Percentiles rank a stretch among this genome's conserved stretches.
These are phyloP conservation scores for Macaranga tanarius DNA, from an alignment of 441 rosid species.

Conservation along the genomic window DNA sequence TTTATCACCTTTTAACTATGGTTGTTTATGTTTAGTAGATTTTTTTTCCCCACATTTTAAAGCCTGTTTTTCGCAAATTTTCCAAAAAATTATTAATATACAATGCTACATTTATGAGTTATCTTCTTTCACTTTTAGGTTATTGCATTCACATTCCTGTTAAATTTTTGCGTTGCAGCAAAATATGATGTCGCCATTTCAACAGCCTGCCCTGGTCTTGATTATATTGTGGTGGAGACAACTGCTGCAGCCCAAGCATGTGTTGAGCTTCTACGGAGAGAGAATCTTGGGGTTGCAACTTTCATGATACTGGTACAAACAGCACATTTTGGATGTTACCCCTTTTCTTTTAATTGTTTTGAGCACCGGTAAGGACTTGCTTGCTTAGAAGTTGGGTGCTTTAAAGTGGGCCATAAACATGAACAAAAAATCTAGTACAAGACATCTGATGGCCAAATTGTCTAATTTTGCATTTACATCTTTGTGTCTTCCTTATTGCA, in stretches of 20 bases:
- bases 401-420: background rate
- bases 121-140: background rate
- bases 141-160: background rate
- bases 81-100: background rate
- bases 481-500: background rate
- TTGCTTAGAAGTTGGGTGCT: background rate
- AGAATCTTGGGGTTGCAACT: conserved; percentile 88
- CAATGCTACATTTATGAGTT: background rate
- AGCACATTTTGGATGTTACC: background rate
- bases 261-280: conserved; percentile 84
- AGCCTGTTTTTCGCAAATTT: background rate
- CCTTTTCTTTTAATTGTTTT: background rate
- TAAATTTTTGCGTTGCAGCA: conserved; percentile 51
- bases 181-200: conserved; percentile 95
- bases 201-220: conserved; percentile 91
- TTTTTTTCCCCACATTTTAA: background rate
- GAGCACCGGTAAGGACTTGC: background rate
- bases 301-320: conserved; percentile 90
- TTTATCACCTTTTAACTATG: background rate
- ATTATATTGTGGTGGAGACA: conserved; percentile 93
- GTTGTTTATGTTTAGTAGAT: background rate
- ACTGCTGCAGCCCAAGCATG: conserved; percentile 90
- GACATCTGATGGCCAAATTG: conserved; percentile 6
- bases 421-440: background rate
- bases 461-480: background rate